Conservation (phyloP, 164 flowering plant species). For the Umbellularia californica region DNA sequence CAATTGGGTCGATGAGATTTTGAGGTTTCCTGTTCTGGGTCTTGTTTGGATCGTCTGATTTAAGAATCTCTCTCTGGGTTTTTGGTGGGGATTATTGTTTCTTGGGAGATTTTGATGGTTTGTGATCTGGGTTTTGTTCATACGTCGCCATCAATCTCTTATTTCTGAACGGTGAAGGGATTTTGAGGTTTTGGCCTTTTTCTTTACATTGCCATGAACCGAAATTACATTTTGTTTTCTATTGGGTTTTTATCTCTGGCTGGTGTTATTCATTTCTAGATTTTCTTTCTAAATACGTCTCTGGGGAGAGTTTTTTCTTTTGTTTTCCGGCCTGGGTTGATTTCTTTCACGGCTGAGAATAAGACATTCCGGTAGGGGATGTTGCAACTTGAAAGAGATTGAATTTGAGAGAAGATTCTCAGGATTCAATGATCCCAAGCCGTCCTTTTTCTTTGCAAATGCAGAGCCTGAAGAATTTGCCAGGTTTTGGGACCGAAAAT, state of each 20-base stretch:
- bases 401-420: neutral
- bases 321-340: neutral
- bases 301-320: neutral
- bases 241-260: neutral
- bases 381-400: neutral
- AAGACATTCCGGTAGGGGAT: neutral
- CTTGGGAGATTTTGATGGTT: neutral
- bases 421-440: neutral
- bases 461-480: slow-evolving; percentile 1
- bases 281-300: neutral
- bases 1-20: neutral
- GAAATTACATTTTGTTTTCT: neutral
- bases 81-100: neutral
- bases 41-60: neutral
- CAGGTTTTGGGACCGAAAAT: neutral
- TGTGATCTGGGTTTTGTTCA: neutral
- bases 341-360: neutral
- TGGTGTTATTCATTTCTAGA: neutral
- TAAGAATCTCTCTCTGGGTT: neutral
- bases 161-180: neutral
- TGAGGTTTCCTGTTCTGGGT: neutral
- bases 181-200: slow-evolving; percentile 1
- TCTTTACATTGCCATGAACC: neutral
- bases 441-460: neutral
- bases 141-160: neutral